A percentile compares a stretch with the other conserved stretches of the same genome.
Conservation (phyloP, 495 filamentous ascomycete species). For the Neurospora terricola region DNA sequence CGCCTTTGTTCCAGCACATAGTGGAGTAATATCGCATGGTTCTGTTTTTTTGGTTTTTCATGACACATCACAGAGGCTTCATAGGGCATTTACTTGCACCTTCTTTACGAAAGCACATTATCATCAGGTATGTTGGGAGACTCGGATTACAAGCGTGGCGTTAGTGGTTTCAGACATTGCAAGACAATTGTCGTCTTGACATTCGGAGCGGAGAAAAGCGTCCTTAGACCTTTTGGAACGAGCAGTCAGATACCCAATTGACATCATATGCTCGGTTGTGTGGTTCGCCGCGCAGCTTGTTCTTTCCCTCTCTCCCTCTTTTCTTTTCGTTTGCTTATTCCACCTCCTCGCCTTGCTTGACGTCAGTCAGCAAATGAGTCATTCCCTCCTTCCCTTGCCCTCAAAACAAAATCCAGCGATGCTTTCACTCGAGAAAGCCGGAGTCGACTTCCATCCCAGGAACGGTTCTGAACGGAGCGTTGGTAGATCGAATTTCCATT, state of each 20-base stretch:
- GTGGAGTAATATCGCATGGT: conserved; percentile 36
- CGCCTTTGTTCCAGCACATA: conserved; percentile 68
- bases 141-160: conserved; percentile 21
- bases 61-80: neutral
- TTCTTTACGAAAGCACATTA: neutral
- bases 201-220: conserved; percentile 1
- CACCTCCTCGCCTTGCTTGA: neutral
- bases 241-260: conserved; percentile 26
- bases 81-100: neutral
- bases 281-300: conserved; percentile 3
- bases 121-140: conserved; percentile 6
- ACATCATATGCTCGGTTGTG: conserved; percentile 12
- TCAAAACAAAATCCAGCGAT: conserved; percentile 30
- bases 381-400: conserved; percentile 3
- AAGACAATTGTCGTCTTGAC: conserved; percentile 6
- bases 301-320: neutral
- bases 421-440: conserved; percentile 41
- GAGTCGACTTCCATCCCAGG: conserved; percentile 38
- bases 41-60: conserved; percentile 7
- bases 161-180: conserved; percentile 11
- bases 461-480: conserved; percentile 45
- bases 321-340: conserved; percentile 1
- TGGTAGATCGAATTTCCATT: conserved; percentile 44
- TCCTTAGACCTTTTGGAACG: conserved; percentile 16
- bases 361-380: neutral